Conservation (phyloP, 2,329 filamentous ascomycete genomes). For the Colletotrichum sojae region DNA sequence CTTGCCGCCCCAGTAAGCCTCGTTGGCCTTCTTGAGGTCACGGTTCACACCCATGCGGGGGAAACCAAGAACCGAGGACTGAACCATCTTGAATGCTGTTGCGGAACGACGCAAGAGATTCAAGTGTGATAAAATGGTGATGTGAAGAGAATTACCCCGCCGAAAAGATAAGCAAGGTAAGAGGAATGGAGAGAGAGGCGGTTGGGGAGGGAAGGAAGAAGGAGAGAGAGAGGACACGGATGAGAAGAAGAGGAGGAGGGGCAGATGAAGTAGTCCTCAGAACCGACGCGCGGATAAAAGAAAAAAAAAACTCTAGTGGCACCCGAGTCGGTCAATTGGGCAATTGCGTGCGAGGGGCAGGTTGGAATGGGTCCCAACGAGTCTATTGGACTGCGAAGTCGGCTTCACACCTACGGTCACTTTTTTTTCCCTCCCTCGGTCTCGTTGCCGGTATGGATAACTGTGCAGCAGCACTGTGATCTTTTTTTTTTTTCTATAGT, state of each 20-base stretch:
- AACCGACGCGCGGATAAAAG: slow-evolving; percentile 9
- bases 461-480: slow-evolving; percentile 2
- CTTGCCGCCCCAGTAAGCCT: slow-evolving; percentile 97
- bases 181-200: slow-evolving; percentile 24
- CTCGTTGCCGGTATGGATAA: not conserved
- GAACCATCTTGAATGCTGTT: slow-evolving; percentile 68
- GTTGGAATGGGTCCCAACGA: slow-evolving; percentile 33
- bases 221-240: not conserved
- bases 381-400: slow-evolving; percentile 37
- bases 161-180: slow-evolving; percentile 33
- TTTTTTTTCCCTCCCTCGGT: not conserved
- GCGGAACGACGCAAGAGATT: slow-evolving; percentile 41
- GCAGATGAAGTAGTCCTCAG: slow-evolving; percentile 34
- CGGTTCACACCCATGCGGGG: slow-evolving; percentile 98
- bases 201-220: slow-evolving; percentile 23
- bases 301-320: slow-evolving; percentile 36
- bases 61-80: slow-evolving; percentile 92
- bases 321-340: slow-evolving; percentile 38
- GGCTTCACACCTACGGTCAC: slow-evolving; percentile 21
- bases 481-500: slow-evolving; percentile 2
- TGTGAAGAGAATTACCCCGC: slow-evolving; percentile 34
- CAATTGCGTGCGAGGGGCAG: slow-evolving; percentile 39
- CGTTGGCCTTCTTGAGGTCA: slow-evolving; percentile 99
- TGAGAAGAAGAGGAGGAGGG: slow-evolving; percentile 30
- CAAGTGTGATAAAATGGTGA: slow-evolving; percentile 28